phyloP scores from a whole-genome alignment of 1,284 basidiomycete species.

The Omphalotus olearius region DNA sequence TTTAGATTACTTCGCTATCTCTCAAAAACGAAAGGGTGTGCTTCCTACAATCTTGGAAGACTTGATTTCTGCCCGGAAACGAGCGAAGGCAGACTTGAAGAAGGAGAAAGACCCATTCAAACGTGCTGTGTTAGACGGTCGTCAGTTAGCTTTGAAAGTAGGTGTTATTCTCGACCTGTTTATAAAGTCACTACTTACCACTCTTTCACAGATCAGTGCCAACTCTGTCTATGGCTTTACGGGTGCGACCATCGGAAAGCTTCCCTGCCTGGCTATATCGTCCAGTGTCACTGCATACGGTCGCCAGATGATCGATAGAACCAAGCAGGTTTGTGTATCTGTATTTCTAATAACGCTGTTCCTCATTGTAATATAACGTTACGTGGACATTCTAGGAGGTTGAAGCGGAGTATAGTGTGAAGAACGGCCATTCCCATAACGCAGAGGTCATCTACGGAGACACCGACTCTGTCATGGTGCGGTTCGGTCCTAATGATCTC shows the following conservation, averaged over 20 bases:
- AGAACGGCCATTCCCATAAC: constrained; percentile 82
- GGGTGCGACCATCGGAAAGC: constrained; percentile 90
- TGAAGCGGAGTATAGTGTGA: constrained; percentile 80
- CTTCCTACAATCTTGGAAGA: constrained; percentile 92
- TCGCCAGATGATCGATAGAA: constrained; percentile 96
- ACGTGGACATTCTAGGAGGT: constrained; percentile 57
- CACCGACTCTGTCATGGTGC: constrained; percentile 97
- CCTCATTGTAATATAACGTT: background rate
- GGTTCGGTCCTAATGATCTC: constrained; percentile 87
- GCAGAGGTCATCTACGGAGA: constrained; percentile 95
- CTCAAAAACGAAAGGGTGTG: constrained; percentile 76
- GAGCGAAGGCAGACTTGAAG: constrained; percentile 91
- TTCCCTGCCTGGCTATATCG: constrained; percentile 91
- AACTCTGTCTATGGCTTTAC: constrained; percentile 99
- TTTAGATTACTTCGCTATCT: constrained; percentile 80
- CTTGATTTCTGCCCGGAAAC: constrained; percentile 85
- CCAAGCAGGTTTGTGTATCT: constrained; percentile 63
- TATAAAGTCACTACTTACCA: constrained; percentile 2
- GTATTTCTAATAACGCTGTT: background rate
- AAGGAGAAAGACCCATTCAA: constrained; percentile 94
- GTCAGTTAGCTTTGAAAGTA: constrained; percentile 91
- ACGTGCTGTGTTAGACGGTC: constrained; percentile 90
- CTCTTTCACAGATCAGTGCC: constrained; percentile 72
- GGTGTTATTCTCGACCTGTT: constrained; percentile 7
- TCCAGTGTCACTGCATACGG: constrained; percentile 92